Conservation (phyloP, 1,284 basidiomycete species). For the Taiwanofungus camphoratus region DNA sequence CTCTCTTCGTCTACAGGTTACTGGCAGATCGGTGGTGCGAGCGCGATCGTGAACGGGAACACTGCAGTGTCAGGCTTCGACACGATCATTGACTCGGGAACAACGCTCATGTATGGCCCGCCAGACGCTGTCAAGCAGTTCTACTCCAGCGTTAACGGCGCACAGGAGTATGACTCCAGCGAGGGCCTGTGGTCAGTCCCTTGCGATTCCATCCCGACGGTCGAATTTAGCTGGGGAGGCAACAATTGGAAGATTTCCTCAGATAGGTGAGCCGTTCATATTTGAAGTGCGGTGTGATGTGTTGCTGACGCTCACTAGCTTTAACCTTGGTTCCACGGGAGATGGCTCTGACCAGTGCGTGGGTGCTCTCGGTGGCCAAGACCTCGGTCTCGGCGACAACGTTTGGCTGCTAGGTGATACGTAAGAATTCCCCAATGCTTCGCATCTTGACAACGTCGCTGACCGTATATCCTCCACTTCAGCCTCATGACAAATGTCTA, state of each 20-base stretch:
- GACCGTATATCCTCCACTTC: too few species aligned
- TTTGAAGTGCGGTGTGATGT: not conserved
- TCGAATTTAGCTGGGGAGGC: conserved; percentile 29
- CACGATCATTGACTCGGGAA: conserved; percentile 38
- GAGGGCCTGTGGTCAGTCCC: conserved; percentile 28
- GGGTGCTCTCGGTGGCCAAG: conserved; percentile 14
- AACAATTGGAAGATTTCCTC: conserved; percentile 24
- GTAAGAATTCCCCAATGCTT: not conserved
- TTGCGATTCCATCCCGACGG: conserved; percentile 21
- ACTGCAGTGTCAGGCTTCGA: conserved; percentile 13
- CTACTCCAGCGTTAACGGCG: conserved; percentile 41
- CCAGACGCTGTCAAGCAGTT: conserved; percentile 36
- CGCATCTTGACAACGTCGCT: not conserved
- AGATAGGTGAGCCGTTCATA: conserved; percentile 19
- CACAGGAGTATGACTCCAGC: conserved; percentile 25
- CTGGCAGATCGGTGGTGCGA: conserved; percentile 20
- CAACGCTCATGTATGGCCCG: conserved; percentile 51
- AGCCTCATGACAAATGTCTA: conserved; percentile 1
- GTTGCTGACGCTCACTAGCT: conserved; percentile 13
- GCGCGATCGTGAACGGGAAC: conserved; percentile 8
- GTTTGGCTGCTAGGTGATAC: conserved; percentile 22
- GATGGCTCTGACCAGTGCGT: conserved; percentile 8
- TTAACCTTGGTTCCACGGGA: conserved; percentile 15
- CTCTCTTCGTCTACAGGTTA: conserved; percentile 16
- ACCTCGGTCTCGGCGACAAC: conserved; percentile 19